These are phyloP conservation scores for Rhodotorula glutinis DNA, from an alignment of 1,284 basidiomycete genomes.

Conservation along the genomic window DNA sequence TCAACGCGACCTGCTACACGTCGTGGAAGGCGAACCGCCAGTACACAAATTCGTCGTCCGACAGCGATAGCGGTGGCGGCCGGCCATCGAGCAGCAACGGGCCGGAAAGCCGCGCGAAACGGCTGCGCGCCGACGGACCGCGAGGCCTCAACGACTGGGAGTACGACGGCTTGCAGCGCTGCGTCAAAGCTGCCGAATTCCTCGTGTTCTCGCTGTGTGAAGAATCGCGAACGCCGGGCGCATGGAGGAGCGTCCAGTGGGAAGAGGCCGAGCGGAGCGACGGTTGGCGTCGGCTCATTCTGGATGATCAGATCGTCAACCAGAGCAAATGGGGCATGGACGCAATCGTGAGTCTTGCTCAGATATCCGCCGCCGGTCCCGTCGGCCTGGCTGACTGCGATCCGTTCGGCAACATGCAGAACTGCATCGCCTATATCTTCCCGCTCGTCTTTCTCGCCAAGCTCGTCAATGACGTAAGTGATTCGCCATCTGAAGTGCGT, in stretches of 20 bases:
- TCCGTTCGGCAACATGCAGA: slow-evolving; percentile 12
- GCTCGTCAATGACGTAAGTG: slow-evolving; percentile 37
- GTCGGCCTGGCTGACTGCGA: no score
- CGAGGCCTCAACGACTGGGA: slow-evolving; percentile 35
- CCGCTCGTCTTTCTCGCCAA: slow-evolving; percentile 38
- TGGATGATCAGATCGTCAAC: slow-evolving; percentile 38
- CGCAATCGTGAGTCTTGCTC: slow-evolving; percentile 17
- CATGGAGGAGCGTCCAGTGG: slow-evolving; percentile 39
- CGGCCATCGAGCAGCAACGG: slow-evolving; percentile 15
- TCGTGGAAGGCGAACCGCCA: slow-evolving; percentile 28
- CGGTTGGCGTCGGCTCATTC: slow-evolving; percentile 33
- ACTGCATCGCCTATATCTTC: slow-evolving; percentile 38
- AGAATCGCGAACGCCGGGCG: slow-evolving; percentile 31
- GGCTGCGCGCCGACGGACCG: slow-evolving; percentile 13
- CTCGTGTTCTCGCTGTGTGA: slow-evolving; percentile 35
- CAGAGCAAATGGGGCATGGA: slow-evolving; percentile 36
- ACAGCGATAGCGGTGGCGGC: slow-evolving; percentile 3
- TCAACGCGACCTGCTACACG: slow-evolving; percentile 29
- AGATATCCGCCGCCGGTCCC: no score
- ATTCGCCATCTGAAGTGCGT: not conserved
- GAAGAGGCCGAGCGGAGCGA: slow-evolving; percentile 37
- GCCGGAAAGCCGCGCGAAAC: slow-evolving; percentile 12
- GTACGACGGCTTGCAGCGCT: slow-evolving; percentile 21
- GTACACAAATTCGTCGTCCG: slow-evolving; percentile 7
- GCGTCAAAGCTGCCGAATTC: slow-evolving; percentile 33